A percentile compares a stretch with the other conserved stretches of the same genome.
phyloP scores from a whole-genome alignment of 495 filamentous ascomycete species.

The Parathielavia hyrcaniae region DNA sequence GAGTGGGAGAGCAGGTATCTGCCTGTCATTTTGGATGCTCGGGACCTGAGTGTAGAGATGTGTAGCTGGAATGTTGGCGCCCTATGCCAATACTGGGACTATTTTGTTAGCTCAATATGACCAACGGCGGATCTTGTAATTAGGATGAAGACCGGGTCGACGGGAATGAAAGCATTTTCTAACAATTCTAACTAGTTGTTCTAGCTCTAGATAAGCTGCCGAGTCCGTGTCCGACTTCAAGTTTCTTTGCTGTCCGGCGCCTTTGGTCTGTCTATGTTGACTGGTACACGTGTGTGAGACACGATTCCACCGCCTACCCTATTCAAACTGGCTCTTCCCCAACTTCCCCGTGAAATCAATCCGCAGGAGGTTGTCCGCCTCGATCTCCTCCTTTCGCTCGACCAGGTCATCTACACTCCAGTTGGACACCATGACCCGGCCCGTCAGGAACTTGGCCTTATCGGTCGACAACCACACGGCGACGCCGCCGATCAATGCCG shows the following conservation, averaged over 20 bases:
- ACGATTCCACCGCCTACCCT: background rate
- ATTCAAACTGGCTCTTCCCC: conserved; percentile 3
- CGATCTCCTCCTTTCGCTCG: conserved; percentile 7
- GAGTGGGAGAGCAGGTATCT: conserved; percentile 20
- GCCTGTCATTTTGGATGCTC: conserved; percentile 11
- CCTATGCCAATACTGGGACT: conserved; percentile 20
- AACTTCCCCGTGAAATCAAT: background rate
- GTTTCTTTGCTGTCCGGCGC: too few relatives aligned
- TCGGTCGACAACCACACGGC: conserved; percentile 6
- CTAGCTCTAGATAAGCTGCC: too few relatives aligned
- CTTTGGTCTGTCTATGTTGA: too few relatives aligned
- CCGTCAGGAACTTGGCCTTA: conserved; percentile 5
- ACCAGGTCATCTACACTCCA: conserved; percentile 13
- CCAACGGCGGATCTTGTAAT: background rate
- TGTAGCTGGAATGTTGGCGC: conserved; percentile 11
- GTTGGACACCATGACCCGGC: background rate
- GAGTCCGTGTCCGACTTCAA: too few relatives aligned
- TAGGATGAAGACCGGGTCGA: too few relatives aligned
- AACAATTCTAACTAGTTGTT: too few relatives aligned
- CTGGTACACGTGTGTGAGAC: too few relatives aligned
- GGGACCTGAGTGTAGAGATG: conserved; percentile 3
- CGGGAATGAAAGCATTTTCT: too few relatives aligned
- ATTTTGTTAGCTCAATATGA: conserved; percentile 18
- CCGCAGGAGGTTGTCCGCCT: background rate
- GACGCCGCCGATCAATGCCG: conserved; percentile 3